Evolutionary conservation across 768 basidiomycete genomes (phyloP).

Genomic region (Xerocomellus intermedius): DNA sequence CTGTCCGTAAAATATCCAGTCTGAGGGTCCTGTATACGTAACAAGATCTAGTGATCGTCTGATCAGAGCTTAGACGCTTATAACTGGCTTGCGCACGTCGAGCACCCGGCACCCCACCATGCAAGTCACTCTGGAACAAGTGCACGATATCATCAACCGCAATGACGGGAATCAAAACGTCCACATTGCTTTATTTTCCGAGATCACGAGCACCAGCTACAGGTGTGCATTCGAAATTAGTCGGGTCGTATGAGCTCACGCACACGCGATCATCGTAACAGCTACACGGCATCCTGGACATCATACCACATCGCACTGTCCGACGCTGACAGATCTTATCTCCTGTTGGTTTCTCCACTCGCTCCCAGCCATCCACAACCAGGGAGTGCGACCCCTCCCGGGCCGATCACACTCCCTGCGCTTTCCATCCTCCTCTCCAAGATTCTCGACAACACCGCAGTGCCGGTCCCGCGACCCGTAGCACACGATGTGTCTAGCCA

Average conservation of each 20-base stretch:
- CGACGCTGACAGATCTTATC: conserved; percentile 25
- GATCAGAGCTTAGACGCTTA: too few relatives aligned
- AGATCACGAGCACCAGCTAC: conserved; percentile 27
- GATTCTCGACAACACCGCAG: conserved; percentile 44
- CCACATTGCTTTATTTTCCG: conserved; percentile 17
- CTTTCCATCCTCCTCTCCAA: conserved; percentile 40
- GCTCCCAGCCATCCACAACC: conserved; percentile 4
- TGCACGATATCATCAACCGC: conserved; percentile 29
- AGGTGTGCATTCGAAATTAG: conserved; percentile 24
- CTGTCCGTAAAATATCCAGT: too few relatives aligned
- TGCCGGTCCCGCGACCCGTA: conserved; percentile 50
- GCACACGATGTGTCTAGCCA: conserved; percentile 43
- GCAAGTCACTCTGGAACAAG: conserved; percentile 29
- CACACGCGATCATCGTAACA: conserved; percentile 4
- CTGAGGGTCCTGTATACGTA: too few relatives aligned
- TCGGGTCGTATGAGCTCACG: not conserved
- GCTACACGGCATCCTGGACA: conserved; percentile 27
- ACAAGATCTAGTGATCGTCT: not conserved
- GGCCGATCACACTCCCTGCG: conserved; percentile 31
- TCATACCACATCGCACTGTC: conserved; percentile 29
- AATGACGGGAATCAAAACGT: conserved; percentile 16
- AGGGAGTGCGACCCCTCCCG: conserved; percentile 1
- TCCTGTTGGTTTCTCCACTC: conserved; percentile 24
- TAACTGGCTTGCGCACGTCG: too few relatives aligned
- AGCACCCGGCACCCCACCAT: conserved; percentile 1